Base-by-base conservation (phyloP, 495 filamentous ascomycete genomes). In the Tirmania nivea region DNA sequence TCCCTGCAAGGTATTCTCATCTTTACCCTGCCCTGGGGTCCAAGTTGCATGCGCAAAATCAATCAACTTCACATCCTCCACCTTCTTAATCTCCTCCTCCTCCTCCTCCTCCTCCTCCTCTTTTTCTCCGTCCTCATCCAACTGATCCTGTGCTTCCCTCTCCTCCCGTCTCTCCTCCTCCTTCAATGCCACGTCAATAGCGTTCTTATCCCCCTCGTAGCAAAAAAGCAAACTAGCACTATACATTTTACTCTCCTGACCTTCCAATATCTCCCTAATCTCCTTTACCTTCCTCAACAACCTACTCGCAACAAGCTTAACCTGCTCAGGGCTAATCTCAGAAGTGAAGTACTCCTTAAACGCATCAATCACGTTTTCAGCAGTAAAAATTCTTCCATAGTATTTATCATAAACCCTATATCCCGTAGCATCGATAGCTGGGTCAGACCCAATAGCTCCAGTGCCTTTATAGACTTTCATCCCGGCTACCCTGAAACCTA, bases 1-100 rank as follows among this genome's bases (percentile, higher is more conserved):
- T 0, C 90, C 90, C 20, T 69, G 68, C 31, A 96, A 69, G 10
- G 75, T 64, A 63, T 96, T 96, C 69, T 92, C 81, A 66, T 97
- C 90, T 1, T 84, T 83, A 0, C 88, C 90, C 58, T 81, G 66
- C 8, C 86, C 87, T 2, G 86, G 86, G 3, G 77, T 80, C 84
- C 84, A 97, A 31, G 70, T 67, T 17, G 90, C 89, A 69, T 97
- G 90, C 19, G 90, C 90, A 70, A 97, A 97, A 67, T 97, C 90
- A 57, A 97, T 96, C 59, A 97, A 68, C 63, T 92, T 90, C 53
- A 94, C 72, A 35, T 75, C 75, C 63, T 83, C 84, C 19, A 92
- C 78, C 59, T 79, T 78, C 0, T 84, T 85, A 17, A 75, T 64
- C n/a, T 71, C 70, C 5, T 76, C 71, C 49, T 82, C 70, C 12